A percentile compares a stretch with the other conserved stretches of the same genome.
These are phyloP conservation scores for Pterocarpus macrocarpus DNA, from an alignment of 306 rosid species.

Conservation along the genomic window DNA sequence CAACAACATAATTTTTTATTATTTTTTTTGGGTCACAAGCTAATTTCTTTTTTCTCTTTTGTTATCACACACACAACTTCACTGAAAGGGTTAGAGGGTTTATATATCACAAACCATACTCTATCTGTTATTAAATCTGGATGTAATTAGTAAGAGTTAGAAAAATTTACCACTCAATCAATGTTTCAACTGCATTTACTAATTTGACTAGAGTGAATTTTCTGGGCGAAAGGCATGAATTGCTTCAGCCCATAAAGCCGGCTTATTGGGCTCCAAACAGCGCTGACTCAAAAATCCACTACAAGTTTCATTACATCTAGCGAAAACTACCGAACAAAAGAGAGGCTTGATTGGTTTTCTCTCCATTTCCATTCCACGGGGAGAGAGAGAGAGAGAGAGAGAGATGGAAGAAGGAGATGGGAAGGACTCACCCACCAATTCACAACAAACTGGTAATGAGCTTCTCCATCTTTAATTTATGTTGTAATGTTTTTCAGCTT, in stretches of 20 bases:
- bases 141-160: too few species aligned
- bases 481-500: not conserved
- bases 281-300: not conserved
- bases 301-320: too few species aligned
- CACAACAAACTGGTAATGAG: conserved; percentile 68
- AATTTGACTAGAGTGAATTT: too few species aligned
- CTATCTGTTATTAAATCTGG: too few species aligned
- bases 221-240: not conserved
- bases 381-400: not conserved
- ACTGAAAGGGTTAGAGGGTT: too few species aligned
- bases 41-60: too few species aligned
- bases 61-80: too few species aligned
- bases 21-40: too few species aligned
- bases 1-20: too few species aligned
- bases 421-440: conserved; percentile 64
- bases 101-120: too few species aligned
- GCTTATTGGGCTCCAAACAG: not conserved
- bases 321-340: not conserved
- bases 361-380: not conserved
- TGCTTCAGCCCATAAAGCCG: not conserved
- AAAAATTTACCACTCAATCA: too few species aligned
- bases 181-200: too few species aligned
- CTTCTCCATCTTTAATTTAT: conserved; percentile 5
- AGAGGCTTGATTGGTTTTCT: not conserved
- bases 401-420: conserved; percentile 53